Evolutionary conservation across 2,329 filamentous ascomycete species (phyloP), one percentile per base, ranked within the genome.

Genomic region (Claviceps monticola): DNA sequence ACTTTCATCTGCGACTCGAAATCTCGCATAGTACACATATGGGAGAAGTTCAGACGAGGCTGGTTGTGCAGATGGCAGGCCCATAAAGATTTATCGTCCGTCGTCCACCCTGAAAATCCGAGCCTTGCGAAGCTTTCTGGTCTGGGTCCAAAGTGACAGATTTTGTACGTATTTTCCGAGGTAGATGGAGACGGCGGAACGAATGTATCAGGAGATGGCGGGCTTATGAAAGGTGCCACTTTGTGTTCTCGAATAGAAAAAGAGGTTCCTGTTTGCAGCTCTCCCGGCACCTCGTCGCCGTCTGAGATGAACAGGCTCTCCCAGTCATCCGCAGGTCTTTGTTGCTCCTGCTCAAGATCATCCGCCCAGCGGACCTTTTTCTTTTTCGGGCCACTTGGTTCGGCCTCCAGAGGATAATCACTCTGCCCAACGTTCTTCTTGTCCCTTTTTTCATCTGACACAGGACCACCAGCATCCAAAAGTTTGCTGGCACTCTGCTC

Each of bases 11-110:
- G 57, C 1, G 56, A 50, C n/a, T 39, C 23, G 23, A 71, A 64
- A 49, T 69, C 64, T n/a, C 57, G 52, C 9, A 60, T 56, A n/a
- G 60, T 59, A 51, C 66, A 70, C 2, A 58, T 58, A 43, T 69
- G 68, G 9, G 62, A 60, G 45, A 72, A 71, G 5, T 56, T 34
- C 6, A 71, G 26, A 0, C 41, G 49, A 17, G 59, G 51, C 39
- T 61, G 51, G 1, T 50, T 48, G 19, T 59, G 54, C 13, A 71
- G 60, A 5, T 56, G 51, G 1, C 53, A 29, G 14, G 63, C 51
- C 66, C 66, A 69, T 14, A 50, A 9, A 26, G 38, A 21, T 21
- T 48, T 49, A 39, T 52, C 29, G 9, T 58, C 51, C 4, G 59
- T 55, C 7, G 50, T 52, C 29, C 59, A 42, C 13, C 45, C 52